Conservation (phyloP, 352 stramenopile species). For the Phytophthora cactorum region DNA sequence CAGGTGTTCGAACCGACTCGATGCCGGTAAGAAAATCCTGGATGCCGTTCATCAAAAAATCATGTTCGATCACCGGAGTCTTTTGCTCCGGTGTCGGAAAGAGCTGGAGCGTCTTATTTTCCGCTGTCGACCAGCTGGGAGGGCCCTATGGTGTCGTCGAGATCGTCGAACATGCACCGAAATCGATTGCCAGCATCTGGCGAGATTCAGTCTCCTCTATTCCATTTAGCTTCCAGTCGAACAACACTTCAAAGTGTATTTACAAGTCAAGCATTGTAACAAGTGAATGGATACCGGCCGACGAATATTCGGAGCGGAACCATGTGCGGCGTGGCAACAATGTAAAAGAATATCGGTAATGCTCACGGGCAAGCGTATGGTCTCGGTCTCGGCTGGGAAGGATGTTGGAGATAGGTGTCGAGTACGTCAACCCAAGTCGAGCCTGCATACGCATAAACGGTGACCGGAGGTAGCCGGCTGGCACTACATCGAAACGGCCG, state of each 20-base stretch:
- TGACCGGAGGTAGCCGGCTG: conserved; percentile 8
- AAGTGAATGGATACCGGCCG: conserved; percentile 8
- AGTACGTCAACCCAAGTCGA: conserved; percentile 26
- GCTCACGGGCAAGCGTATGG: conserved; percentile 19
- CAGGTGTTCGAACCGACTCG: conserved; percentile 39
- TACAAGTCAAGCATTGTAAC: conserved; percentile 13
- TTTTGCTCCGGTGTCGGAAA: conserved; percentile 19
- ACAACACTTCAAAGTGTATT: conserved; percentile 24
- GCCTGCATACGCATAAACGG: conserved; percentile 12
- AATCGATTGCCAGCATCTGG: conserved; percentile 14
- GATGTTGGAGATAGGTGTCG: conserved; percentile 35
- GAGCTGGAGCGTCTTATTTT: conserved; percentile 31
- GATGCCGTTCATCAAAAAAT: not conserved
- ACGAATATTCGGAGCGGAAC: conserved; percentile 20
- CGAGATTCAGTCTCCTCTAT: conserved; percentile 25
- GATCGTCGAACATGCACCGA: conserved; percentile 12
- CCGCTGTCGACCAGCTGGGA: conserved; percentile 28
- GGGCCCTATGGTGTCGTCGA: conserved; percentile 13
- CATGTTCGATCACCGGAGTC: conserved; percentile 9
- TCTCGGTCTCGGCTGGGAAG: conserved; percentile 27
- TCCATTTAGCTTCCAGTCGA: conserved; percentile 4
- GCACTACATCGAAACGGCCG: conserved; percentile 22
- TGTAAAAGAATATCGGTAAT: conserved; percentile 21
- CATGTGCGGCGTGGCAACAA: conserved; percentile 21
- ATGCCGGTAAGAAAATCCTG: conserved; percentile 38